Conservation (phyloP, 2,329 filamentous ascomycete species). For the Pseudocercospora ulei region DNA sequence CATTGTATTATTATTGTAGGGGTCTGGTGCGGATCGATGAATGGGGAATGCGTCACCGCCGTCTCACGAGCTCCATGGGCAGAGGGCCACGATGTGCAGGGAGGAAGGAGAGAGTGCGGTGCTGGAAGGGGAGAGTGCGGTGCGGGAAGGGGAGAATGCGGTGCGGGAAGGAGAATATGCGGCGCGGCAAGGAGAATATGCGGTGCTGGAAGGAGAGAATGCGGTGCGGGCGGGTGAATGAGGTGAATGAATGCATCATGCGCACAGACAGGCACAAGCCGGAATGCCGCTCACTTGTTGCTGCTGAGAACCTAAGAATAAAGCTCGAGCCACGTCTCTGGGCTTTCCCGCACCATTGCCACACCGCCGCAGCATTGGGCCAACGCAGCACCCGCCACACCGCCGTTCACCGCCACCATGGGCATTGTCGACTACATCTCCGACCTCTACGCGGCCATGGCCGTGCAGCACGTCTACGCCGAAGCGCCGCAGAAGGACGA, state of each 20-base stretch:
- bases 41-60: constrained; percentile 12
- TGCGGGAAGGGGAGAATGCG: neutral
- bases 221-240: too few species aligned
- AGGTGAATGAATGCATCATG: too few species aligned
- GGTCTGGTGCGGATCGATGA: neutral
- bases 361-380: too few species aligned
- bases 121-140: neutral
- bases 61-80: neutral
- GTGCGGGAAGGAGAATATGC: too few species aligned
- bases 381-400: constrained; percentile 15
- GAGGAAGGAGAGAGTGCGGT: too few species aligned
- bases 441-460: constrained; percentile 57
- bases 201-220: too few species aligned
- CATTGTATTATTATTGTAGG: constrained; percentile 10
- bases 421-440: constrained; percentile 56
- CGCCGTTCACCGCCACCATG: constrained; percentile 40
- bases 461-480: constrained; percentile 51
- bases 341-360: too few species aligned
- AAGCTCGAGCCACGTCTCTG: too few species aligned
- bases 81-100: neutral
- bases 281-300: too few species aligned
- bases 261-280: too few species aligned
- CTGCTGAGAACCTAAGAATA: too few species aligned
- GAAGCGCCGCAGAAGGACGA: constrained; percentile 48
- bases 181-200: too few species aligned